Base-by-base conservation (phyloP, 192 early-diverging fungal species). In the Coemansia sp. region DNA sequence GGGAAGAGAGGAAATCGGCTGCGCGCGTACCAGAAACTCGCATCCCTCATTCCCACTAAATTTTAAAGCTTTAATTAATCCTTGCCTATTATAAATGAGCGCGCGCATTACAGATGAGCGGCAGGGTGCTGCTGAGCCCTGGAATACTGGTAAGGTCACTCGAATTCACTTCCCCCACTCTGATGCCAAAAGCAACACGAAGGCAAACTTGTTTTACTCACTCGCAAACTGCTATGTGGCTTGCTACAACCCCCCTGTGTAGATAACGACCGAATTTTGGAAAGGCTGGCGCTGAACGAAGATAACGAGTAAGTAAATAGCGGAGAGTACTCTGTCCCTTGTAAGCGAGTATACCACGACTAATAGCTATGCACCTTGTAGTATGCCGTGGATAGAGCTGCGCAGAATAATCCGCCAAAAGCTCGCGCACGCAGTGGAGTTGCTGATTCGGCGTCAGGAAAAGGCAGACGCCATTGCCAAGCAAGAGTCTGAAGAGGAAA, bases 351-450 rank as follows among this genome's bases (percentile, higher is more conserved):
- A 29, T 47, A 16, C 16, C 5, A 29, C 2, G 33, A 12, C 49
- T 49, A 63, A 38, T 15, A n/a, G 27, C n/a, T 24, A 31, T 29
- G 6, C 34, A 22, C 20, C 38, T 22, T 44, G 41, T 82, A 82
- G 75, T 22, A 62, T 67, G 16, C 69, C 80, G 27, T 83, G 80
- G 80, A 64, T 72, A 4, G 75, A 83, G 49, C 50, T 83, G 31
- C 72, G 80, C 3, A 47, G 63, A 36, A 75, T 83, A 60, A 75
- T 83, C 27, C 52, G 73, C 38, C 75, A 83, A 44, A 70, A 72
- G 60, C 72, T 83, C 9, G 65, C 80, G 15, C 70, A 74, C 38
- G 70, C 70, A 0, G 65, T 84, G 6, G 76, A 84, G 52, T 16
- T 52, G 40, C 62, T 79, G 52, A 22, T 58, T 6, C 46, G 64